Percentiles rank a stretch among this genome's conserved stretches.
phyloP scores from a whole-genome alignment of 129 eudicot genomes.

The Flaveria trinervia region DNA sequence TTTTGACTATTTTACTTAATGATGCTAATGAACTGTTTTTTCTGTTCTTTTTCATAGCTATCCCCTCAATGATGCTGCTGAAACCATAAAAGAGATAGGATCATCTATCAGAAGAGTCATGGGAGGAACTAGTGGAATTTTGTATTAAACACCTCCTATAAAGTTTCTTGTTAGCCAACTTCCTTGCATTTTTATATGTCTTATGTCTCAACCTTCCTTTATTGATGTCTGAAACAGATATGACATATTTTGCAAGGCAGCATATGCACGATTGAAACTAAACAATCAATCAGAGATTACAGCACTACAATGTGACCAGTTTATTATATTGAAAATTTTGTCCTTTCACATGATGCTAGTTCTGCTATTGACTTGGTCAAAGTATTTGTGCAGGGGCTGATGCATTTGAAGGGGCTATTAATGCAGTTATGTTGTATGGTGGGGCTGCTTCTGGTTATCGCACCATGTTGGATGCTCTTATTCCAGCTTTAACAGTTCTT shows the following conservation, averaged over 20 bases:
- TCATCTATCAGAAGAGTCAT: conserved; percentile 87
- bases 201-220: neutral
- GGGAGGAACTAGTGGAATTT: conserved; percentile 99
- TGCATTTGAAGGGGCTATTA: conserved; percentile 87
- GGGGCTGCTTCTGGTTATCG: conserved; percentile 96
- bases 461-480: conserved; percentile 87
- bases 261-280: conserved; percentile 70
- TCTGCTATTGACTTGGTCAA: conserved; percentile 23
- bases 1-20: neutral
- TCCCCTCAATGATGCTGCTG: conserved; percentile 88
- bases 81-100: conserved; percentile 81
- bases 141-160: conserved; percentile 40
- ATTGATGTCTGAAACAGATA: conserved; percentile 57
- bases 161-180: neutral
- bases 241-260: conserved; percentile 88
- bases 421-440: conserved; percentile 87
- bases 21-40: neutral
- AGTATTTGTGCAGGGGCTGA: conserved; percentile 67
- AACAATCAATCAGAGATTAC: conserved; percentile 41
- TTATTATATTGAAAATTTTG: neutral
- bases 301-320: conserved; percentile 55
- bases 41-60: conserved; percentile 48
- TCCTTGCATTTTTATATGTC: neutral
- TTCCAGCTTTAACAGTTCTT: conserved; percentile 72
- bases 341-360: neutral